A percentile compares a stretch with the other conserved stretches of the same genome.
Evolutionary conservation across 2,329 filamentous ascomycete genomes (phyloP).

Genomic region (Paracorniculantispora psalliotae): DNA sequence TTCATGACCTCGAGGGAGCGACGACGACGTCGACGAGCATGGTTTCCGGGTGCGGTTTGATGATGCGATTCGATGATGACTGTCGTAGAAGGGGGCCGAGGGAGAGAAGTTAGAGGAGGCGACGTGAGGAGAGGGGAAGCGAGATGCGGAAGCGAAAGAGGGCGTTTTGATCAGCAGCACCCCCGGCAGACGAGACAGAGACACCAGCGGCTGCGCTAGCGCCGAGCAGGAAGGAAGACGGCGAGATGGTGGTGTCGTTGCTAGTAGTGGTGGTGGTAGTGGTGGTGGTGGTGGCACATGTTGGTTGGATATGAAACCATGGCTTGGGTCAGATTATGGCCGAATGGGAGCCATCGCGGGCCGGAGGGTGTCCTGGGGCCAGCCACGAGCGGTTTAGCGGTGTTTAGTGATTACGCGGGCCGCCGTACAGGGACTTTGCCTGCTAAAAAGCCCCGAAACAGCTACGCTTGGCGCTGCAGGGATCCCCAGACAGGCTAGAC

Average conservation of each 20-base stretch:
- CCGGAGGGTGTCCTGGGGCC: background rate
- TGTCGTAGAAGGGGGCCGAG: background rate
- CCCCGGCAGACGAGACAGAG: background rate
- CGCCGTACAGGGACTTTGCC: too few relatives aligned
- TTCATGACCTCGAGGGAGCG: slow-evolving; percentile 10
- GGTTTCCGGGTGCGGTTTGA: background rate
- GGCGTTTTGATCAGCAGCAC: slow-evolving; percentile 2
- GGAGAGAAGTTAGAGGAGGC: background rate
- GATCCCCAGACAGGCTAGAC: background rate
- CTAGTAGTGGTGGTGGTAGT: background rate
- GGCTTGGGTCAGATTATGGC: background rate
- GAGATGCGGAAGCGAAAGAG: background rate
- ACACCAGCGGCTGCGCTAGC: slow-evolving; percentile 8
- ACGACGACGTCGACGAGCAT: slow-evolving; percentile 3
- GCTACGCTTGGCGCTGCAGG: background rate
- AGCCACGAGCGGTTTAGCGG: background rate
- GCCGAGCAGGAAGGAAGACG: background rate
- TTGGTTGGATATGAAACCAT: slow-evolving; percentile 5
- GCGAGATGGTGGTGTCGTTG: background rate
- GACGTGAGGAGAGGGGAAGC: background rate
- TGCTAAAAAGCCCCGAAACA: background rate
- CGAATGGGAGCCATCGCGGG: background rate
- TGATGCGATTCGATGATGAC: background rate
- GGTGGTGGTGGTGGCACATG: slow-evolving; percentile 6
- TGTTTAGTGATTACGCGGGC: too few relatives aligned